A percentile compares a stretch with the other conserved stretches of the same genome.
Conservation (phyloP, 2,329 filamentous ascomycete species). For the Zarea fungicola region DNA sequence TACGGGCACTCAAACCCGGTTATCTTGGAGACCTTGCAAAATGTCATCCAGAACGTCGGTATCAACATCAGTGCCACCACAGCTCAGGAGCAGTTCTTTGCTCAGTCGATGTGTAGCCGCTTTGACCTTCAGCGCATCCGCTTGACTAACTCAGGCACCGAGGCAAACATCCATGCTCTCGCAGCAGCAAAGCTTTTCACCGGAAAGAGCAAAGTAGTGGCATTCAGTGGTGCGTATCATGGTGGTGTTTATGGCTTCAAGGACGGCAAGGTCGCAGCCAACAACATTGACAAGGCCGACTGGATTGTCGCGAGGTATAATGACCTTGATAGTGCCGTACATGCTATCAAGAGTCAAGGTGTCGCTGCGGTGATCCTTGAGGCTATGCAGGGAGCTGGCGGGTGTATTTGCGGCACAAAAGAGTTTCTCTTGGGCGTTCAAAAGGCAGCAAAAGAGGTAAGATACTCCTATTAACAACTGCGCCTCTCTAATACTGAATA, state of each 20-base stretch:
- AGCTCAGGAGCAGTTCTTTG: conserved; percentile 45
- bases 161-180: conserved; percentile 57
- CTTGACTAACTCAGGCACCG: conserved; percentile 62
- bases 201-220: conserved; percentile 42
- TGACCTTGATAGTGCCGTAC: conserved; percentile 41
- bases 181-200: conserved; percentile 46
- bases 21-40: conserved; percentile 44
- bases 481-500: conserved; percentile 16
- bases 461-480: background rate
- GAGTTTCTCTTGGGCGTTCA: conserved; percentile 51
- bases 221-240: conserved; percentile 42
- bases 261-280: conserved; percentile 29
- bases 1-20: conserved; percentile 59
- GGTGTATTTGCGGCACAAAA: conserved; percentile 44
- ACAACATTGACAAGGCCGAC: conserved; percentile 46
- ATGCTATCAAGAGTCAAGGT: conserved; percentile 37
- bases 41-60: conserved; percentile 41
- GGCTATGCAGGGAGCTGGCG: conserved; percentile 59
- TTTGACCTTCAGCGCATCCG: conserved; percentile 53
- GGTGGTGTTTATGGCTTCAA: conserved; percentile 33
- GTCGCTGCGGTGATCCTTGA: conserved; percentile 63
- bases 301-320: conserved; percentile 61
- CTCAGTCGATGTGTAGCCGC: conserved; percentile 44
- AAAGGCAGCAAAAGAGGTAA: conserved; percentile 35
- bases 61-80: conserved; percentile 52